Base-by-base conservation (phyloP, 2,329 filamentous ascomycete species). In the Cryphonectria japonica region DNA sequence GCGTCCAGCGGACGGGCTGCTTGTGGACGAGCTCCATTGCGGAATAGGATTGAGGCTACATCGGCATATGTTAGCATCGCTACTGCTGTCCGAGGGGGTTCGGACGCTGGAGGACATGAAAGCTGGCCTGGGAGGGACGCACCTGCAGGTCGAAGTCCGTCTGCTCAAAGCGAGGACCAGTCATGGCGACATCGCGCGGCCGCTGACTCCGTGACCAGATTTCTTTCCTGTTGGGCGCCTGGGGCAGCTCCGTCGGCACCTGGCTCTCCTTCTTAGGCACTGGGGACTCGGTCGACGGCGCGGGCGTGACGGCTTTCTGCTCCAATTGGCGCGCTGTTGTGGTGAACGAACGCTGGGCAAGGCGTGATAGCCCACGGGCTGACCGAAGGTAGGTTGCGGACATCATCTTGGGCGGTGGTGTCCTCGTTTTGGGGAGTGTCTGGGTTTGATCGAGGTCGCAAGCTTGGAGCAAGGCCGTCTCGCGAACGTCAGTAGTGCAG, bases 21-120 rank as follows among this genome's bases (percentile, higher is more conserved):
- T 95, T 91, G 87, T 99, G 96, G 78, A 98, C 95, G 81, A 99
- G 89, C 76, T 97, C 93, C 78, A 99, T 99, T 73, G 96, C 96
- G 43, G 96, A 92, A 78, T 91, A 87, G 41, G 96, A 92, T 84
- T 92, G 92, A 74, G 96, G 96, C 96, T 98, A 79, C 73, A 72
- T 67, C 32, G 65, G 52, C 29, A 11, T 7, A 6, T 29, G 26
- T n/a, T 34, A 59, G 29, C 29, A 59, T 19, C 29, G 16, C 14
- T 9, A 32, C 29, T 59, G 16, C 29, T 32, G 54, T 59, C 54
- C 19, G 29, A 37, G 54, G 13, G 6, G 3, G 7, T 16, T 26
- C 26, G n/a, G 11, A 63, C 11, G n/a, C 11, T n/a, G 8, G 34
- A 43, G 34, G n/a, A 16, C 14, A 26, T 60, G 57, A 16, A 13